Base-by-base conservation (phyloP, 75 land plant species). In the Sequoia sempervirens region DNA sequence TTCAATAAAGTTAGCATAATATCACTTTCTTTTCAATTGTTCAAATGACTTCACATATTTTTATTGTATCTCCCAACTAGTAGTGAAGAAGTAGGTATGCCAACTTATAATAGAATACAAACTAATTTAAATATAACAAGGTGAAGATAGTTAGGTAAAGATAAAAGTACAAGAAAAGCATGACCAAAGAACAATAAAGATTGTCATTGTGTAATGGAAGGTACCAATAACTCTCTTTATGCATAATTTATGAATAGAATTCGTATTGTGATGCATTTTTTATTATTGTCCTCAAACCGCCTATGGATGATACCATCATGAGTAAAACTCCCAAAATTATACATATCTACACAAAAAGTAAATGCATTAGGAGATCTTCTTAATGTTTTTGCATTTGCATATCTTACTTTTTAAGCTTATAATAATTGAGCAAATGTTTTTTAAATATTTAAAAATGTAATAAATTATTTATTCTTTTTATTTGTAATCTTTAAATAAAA, bases 281-380 rank as follows among this genome's bases (percentile, higher is more conserved):
- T 4, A 95, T 93, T 75, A 95, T 95, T 11, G 14, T 9, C 34
- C 90, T 83, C 5, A 93, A 66, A 1, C 89, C 97, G 43, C 95
- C 97, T 58, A 95, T 90, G 3, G 95, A 91, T 26, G 97, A 72
- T 52, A 90, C 50, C 11, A 90, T 18, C 91, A 90, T 92, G 61
- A 95, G 79, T 20, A 88, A 4, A 9, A 91, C 72, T 0, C 97
- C 97, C 1, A 95, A 40, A 12, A 92, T 12, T 23, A 95, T 95
- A 84, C 89, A 92, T 1, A 91, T 53, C 95, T 94, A 92, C 76
- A 82, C 10, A 37, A n/a, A 34, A 43, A 64, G 30, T 32, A 61
- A 23, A 61, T 61, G n/a, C 20, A 7, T 61, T 61, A 61, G 2
- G 26, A 26, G 8, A 61, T 54, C 5, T 18, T 56, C 3, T 56